Base-by-base conservation (phyloP, 805 yeast genomes). In the Metschnikowia picachoensis region DNA sequence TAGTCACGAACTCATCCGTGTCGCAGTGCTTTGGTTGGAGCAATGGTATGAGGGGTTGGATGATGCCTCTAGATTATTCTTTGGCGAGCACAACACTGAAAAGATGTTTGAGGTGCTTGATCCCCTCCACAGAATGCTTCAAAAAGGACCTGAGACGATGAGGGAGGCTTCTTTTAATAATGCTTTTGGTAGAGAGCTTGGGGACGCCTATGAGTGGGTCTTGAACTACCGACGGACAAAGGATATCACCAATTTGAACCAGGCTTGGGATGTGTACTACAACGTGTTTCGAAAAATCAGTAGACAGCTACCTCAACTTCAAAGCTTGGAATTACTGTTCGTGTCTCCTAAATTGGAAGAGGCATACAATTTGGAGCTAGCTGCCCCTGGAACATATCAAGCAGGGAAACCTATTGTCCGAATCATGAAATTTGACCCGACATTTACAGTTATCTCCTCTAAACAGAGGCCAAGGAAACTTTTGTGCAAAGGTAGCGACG, bases 21-120 rank as follows among this genome's bases (percentile, higher is more conserved):
- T 90, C 14, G 97, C 98, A 1, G 97, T 92, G 3, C 67, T 94
- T 49, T 91, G 99, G 97, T 96, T 90, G 59, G 99, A 94, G 60
- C 85, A 86, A 61, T 94, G 99, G 99, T 91, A 90, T 57, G 98
- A 92, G 67, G 97, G 96, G 2, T 73, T 94, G 30, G 99, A 94
- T 62, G 97, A 94, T 69, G 99, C 99, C 0, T 90, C 97, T 3
- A 75, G 97, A 48, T 77, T 87, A 43, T 94, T 85, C 70, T 92
- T 90, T 65, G 96, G 95, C 31, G 99, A 94, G 51, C 94, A 89
- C 57, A 90, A 94, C 60, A 86, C 92, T 11, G 96, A 90, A 44
- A 90, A 88, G 64, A 94, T 94, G 98, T 87, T 87, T 66, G 83
- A 87, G 14, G 90, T 90, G 1, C 67, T 94, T 42, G 95, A 88